Evolutionary conservation across 805 yeast genomes (phyloP).

Genomic region (Teunomyces aglyptinius): DNA sequence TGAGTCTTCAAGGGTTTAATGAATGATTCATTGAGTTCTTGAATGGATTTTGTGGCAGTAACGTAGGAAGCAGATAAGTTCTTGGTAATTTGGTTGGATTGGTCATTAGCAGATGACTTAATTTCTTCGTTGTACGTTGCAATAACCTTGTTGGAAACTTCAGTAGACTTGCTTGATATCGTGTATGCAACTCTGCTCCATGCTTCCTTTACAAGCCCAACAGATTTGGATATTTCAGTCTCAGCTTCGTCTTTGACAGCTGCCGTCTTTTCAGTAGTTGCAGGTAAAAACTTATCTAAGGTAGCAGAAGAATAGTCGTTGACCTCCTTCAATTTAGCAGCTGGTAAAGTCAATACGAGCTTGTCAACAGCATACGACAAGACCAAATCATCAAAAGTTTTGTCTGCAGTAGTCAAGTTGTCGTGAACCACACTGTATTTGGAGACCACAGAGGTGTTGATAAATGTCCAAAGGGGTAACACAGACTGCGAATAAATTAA

Average conservation of each 20-base stretch:
- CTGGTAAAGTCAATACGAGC: conserved; percentile 9
- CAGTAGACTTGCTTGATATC: conserved; percentile 26
- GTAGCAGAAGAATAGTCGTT: conserved; percentile 19
- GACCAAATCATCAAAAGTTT: conserved; percentile 8
- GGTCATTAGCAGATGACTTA: conserved; percentile 18
- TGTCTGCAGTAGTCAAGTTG: not conserved
- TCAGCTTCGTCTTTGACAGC: conserved; percentile 15
- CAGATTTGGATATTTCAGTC: conserved; percentile 15
- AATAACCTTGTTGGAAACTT: conserved; percentile 28
- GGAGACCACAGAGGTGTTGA: conserved; percentile 22
- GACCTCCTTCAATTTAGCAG: conserved; percentile 21
- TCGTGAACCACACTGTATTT: conserved; percentile 5
- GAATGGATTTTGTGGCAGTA: conserved; percentile 32
- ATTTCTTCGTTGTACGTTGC: conserved; percentile 36
- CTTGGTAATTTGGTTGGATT: conserved; percentile 27
- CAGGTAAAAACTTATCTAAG: conserved; percentile 24
- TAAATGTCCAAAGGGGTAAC: conserved; percentile 18
- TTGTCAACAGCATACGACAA: conserved; percentile 11
- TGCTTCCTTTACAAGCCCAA: conserved; percentile 20
- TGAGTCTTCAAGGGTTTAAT: conserved; percentile 39
- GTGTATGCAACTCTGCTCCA: conserved; percentile 21
- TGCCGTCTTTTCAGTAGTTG: conserved; percentile 24
- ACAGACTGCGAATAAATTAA: conserved; percentile 22
- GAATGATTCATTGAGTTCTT: conserved; percentile 33
- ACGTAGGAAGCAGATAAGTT: conserved; percentile 34